A percentile compares a stretch with the other conserved stretches of the same genome.
Conservation (phyloP, 2,329 filamentous ascomycete species). For the Colletotrichum sublineola region DNA sequence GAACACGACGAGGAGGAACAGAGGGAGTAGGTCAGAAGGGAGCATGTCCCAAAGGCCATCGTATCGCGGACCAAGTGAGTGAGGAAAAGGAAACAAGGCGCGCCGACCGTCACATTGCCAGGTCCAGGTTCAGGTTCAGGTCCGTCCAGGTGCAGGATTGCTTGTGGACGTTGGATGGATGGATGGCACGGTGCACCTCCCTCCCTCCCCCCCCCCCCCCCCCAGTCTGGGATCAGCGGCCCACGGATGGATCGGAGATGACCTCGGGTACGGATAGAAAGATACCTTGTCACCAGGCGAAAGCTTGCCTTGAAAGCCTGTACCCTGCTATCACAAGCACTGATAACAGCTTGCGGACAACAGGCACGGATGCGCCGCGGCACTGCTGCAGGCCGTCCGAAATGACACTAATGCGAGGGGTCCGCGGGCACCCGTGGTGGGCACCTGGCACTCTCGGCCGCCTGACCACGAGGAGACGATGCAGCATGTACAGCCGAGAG, state of each 20-base stretch:
- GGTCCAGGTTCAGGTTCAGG: constrained; percentile 9
- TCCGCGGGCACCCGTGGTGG: constrained; percentile 15
- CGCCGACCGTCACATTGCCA: not conserved
- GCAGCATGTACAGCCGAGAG: not conserved
- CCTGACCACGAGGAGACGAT: constrained; percentile 14
- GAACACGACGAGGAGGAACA: not conserved
- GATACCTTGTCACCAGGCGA: not conserved
- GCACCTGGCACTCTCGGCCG: not conserved
- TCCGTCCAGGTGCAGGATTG: constrained; percentile 9
- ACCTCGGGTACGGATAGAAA: not conserved
- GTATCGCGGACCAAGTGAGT: not conserved
- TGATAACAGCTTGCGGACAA: not conserved
- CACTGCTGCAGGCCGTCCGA: not conserved
- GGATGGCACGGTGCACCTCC: constrained; percentile 24
- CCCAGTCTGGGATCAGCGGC: constrained; percentile 1
- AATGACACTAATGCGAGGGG: constrained; percentile 15
- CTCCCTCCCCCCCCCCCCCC: no score
- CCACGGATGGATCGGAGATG: constrained; percentile 41
- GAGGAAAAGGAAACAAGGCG: not conserved
- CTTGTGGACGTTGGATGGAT: not conserved
- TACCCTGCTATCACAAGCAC: not conserved
- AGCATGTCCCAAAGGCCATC: constrained; percentile 34
- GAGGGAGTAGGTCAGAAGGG: constrained; percentile 24
- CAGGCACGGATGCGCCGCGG: constrained; percentile 15
- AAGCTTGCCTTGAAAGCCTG: not conserved